Conservation (phyloP, 805 yeast genomes). For the Ogataea allantospora region DNA sequence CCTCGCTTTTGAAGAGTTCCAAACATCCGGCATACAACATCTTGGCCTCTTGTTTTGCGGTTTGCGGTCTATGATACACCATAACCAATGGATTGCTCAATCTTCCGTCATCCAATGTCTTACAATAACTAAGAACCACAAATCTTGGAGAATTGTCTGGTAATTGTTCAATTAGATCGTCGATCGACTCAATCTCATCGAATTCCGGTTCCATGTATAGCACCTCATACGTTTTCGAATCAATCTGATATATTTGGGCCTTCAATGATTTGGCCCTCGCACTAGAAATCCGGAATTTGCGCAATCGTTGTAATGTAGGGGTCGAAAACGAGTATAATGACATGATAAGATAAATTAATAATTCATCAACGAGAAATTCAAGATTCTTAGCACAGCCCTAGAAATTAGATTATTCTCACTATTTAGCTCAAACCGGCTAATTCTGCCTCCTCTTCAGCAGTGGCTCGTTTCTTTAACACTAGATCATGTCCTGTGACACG, state of each 20-base stretch:
- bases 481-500: conserved; percentile 91
- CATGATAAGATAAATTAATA: conserved; percentile 26
- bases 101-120: conserved; percentile 68
- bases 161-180: conserved; percentile 67
- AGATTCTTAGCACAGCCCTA: no score
- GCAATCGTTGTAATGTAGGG: conserved; percentile 57
- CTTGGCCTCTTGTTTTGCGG: conserved; percentile 74
- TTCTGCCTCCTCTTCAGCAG: conserved; percentile 61
- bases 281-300: conserved; percentile 72
- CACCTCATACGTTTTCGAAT: conserved; percentile 51
- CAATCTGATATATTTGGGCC: conserved; percentile 62
- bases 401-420: conserved; percentile 1
- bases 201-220: conserved; percentile 39
- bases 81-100: conserved; percentile 70
- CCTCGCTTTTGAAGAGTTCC: conserved; percentile 71
- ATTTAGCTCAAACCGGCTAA: conserved; percentile 32
- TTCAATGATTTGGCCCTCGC: conserved; percentile 61
- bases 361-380: no score
- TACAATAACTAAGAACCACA: conserved; percentile 73
- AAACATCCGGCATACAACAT: conserved; percentile 93
- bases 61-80: conserved; percentile 86
- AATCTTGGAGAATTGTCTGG: conserved; percentile 84
- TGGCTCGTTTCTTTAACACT: conserved; percentile 74
- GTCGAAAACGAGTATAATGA: conserved; percentile 62
- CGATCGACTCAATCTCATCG: conserved; percentile 49